phyloP scores from a whole-genome alignment of 106 monocot species.

The Apostasia shenzhenica region DNA sequence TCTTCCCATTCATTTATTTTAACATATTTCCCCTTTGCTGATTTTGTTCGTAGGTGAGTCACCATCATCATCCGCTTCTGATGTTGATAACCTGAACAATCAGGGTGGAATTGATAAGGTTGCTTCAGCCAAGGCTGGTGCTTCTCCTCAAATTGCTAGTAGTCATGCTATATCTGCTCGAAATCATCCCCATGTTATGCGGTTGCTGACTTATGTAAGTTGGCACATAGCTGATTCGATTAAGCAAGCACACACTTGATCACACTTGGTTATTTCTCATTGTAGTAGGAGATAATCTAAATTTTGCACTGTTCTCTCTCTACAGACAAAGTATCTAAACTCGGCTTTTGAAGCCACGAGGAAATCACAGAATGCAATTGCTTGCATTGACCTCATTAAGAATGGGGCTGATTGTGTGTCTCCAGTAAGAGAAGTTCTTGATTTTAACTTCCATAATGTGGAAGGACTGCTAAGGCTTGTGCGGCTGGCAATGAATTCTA shows the following conservation, averaged over 20 bases:
- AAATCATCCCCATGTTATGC: conserved; percentile 19
- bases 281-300: neutral
- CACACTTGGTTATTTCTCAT: neutral
- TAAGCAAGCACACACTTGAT: no score
- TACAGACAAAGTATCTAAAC: conserved; percentile 29
- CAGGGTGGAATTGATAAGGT: conserved; percentile 43
- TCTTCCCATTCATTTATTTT: neutral
- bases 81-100: conserved; percentile 81
- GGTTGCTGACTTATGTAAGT: conserved; percentile 34
- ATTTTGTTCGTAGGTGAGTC: conserved; percentile 66
- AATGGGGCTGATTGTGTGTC: conserved; percentile 18
- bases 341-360: conserved; percentile 47
- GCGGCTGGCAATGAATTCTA: conserved; percentile 49
- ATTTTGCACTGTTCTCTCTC: neutral
- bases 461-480: conserved; percentile 45
- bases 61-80: conserved; percentile 90
- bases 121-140: conserved; percentile 37
- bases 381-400: conserved; percentile 26
- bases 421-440: conserved; percentile 46
- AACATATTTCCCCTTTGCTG: conserved; percentile 2
- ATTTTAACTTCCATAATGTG: conserved; percentile 65
- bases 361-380: conserved; percentile 40
- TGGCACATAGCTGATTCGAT: neutral
- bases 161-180: conserved; percentile 28
- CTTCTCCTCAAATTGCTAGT: conserved; percentile 53